Evolutionary conservation across 306 rosid genomes (phyloP).

Genomic region (Corylus heterophylla): DNA sequence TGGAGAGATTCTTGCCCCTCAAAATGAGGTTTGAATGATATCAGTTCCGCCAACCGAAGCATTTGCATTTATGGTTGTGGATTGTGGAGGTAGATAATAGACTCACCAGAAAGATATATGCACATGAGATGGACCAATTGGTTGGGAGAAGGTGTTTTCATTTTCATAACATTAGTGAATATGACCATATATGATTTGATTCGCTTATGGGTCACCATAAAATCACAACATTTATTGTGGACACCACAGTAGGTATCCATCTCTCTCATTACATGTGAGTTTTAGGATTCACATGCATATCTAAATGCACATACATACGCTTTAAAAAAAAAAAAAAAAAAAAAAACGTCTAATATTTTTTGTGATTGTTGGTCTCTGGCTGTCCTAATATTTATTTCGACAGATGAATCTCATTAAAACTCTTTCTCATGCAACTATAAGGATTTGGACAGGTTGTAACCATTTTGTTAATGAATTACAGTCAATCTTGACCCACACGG

Average conservation of each 20-base stretch:
- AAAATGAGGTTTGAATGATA: slow-evolving; percentile 21
- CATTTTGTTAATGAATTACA: too few relatives aligned
- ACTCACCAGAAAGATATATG: not conserved
- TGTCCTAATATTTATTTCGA: too few relatives aligned
- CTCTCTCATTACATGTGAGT: slow-evolving; percentile 17
- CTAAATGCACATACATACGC: too few relatives aligned
- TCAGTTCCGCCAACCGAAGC: not conserved
- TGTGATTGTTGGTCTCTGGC: too few relatives aligned
- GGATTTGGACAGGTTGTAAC: too few relatives aligned
- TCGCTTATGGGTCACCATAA: slow-evolving; percentile 10
- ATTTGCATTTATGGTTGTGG: slow-evolving; percentile 25
- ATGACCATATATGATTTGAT: not conserved
- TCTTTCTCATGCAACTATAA: too few relatives aligned
- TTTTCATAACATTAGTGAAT: not conserved
- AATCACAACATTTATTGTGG: slow-evolving; percentile 10
- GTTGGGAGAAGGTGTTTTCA: slow-evolving; percentile 1
- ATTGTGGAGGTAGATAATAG: too few relatives aligned
- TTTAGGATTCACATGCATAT: too few relatives aligned
- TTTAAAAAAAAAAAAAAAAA: too few relatives aligned
- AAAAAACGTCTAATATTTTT: too few relatives aligned
- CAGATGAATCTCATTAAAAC: too few relatives aligned
- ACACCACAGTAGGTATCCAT: not conserved
- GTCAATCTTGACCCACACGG: too few relatives aligned
- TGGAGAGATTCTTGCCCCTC: not conserved
- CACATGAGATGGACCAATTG: slow-evolving; percentile 5